Conservation (phyloP, 495 filamentous ascomycete species). For the Hypoxylon rickii region DNA sequence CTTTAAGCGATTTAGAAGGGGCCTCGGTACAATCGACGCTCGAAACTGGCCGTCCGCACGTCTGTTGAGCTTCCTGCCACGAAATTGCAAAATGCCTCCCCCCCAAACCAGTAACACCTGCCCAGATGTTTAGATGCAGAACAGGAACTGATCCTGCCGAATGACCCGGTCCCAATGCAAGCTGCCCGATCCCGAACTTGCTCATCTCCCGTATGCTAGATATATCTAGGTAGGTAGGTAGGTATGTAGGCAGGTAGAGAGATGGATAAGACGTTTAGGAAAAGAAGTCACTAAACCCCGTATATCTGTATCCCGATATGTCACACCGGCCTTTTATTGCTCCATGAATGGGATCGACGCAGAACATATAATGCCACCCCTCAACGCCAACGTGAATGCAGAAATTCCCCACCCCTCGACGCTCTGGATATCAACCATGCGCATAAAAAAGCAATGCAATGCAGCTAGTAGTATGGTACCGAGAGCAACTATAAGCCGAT, state of each 20-base stretch:
- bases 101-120: conserved; percentile 13
- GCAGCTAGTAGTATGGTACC: conserved; percentile 11
- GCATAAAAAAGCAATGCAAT: conserved; percentile 7
- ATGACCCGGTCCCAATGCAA: conserved; percentile 16
- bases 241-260: no score
- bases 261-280: no score
- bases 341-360: conserved; percentile 12
- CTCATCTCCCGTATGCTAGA: background rate
- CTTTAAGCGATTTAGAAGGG: no score
- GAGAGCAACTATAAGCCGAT: background rate
- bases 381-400: conserved; percentile 26
- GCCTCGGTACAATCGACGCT: background rate
- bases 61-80: background rate
- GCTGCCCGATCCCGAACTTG: background rate
- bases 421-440: conserved; percentile 8
- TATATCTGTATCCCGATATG: conserved; percentile 2
- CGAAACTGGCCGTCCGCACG: background rate
- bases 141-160: conserved; percentile 5
- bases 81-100: background rate
- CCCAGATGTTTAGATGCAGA: conserved; percentile 10
- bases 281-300: no score
- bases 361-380: conserved; percentile 9
- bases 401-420: background rate
- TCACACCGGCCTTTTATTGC: background rate
- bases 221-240: conserved; percentile 2